phyloP scores from a whole-genome alignment of 371 early-diverging fungal genomes.

The Chytridium lagenaria region DNA sequence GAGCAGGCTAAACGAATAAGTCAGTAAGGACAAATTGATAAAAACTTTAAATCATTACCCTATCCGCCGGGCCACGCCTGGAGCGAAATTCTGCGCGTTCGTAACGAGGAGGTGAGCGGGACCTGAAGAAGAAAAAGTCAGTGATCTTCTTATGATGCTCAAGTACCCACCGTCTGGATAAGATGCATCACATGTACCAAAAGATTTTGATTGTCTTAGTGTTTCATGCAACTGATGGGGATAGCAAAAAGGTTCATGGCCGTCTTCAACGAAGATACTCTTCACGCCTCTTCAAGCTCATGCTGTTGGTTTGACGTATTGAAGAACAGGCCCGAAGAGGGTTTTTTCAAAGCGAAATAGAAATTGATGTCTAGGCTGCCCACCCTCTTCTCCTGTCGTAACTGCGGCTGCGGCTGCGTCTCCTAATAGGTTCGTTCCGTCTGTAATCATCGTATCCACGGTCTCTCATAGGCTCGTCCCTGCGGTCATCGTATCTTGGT shows the following conservation, averaged over 20 bases:
- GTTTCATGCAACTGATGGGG: background rate
- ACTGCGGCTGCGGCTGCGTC: conserved; percentile 18
- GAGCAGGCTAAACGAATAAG: background rate
- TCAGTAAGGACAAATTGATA: background rate
- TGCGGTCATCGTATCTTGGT: background rate
- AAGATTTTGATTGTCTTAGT: background rate
- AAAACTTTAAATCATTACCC: background rate
- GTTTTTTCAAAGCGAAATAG: background rate
- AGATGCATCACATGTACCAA: background rate
- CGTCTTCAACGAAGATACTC: too few relatives aligned
- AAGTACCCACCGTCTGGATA: background rate
- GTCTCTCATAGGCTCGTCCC: conserved; percentile 13
- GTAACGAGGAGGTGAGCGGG: background rate
- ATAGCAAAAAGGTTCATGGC: too few relatives aligned
- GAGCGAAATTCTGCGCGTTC: background rate
- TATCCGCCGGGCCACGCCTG: background rate
- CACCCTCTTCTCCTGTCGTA: conserved; percentile 24
- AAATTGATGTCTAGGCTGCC: background rate
- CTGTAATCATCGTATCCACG: background rate
- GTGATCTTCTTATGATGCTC: background rate
- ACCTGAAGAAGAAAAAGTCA: background rate
- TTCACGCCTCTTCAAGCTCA: conserved; percentile 20
- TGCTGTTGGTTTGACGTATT: background rate
- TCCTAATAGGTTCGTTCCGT: background rate
- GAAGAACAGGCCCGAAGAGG: background rate